Base-by-base conservation (phyloP, 768 basidiomycete genomes). In the Agaricus subrufescens region DNA sequence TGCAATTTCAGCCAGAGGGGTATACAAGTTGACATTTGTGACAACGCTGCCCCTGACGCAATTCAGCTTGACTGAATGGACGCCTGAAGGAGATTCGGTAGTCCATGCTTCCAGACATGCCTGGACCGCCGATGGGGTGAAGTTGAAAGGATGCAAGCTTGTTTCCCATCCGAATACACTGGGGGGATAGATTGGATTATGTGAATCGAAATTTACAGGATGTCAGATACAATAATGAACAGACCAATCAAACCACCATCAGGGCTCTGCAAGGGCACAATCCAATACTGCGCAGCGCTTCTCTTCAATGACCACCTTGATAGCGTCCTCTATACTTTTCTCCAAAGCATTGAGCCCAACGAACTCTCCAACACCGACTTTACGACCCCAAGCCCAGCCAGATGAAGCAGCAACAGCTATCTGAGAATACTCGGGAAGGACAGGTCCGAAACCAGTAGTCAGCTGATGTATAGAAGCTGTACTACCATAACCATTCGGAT, bases 401-500 rank as follows among this genome's bases (percentile, higher is more conserved):
- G 78, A 79, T 5, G 85, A 84, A 0, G 87, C 86, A 0, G 86
- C 86, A 2, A 79, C 79, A 0, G 87, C 87, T 43, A 89, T 83
- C 54, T 78, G 75, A 0, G 79, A 63, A 60, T 82, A 84, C 61
- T 88, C 84, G 0, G 86, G 85, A 56, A 71, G 71, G 37, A 76
- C 69, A 2, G 85, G 85, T 0, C 85, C 85, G 60, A 89, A 87
- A 0, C 85, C 84, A 11, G 84, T 77, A 6, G 83, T 78, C 0
- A 89, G 77, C 48, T 77, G 69, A 6, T 73, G 73, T 0, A 80
- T 82, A 0, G 73, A 63, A 0, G 67, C 70, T 30, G 66, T 69
- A 7, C 79, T 73, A 2, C 85, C 86, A 44, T 79, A 66, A 0
- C 87, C 86, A 0, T 63, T 59, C 0, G 87, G 87, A 60, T 89